Evolutionary conservation across 495 filamentous ascomycete genomes (phyloP).

Genomic region (Aspergillus cavernicola): DNA sequence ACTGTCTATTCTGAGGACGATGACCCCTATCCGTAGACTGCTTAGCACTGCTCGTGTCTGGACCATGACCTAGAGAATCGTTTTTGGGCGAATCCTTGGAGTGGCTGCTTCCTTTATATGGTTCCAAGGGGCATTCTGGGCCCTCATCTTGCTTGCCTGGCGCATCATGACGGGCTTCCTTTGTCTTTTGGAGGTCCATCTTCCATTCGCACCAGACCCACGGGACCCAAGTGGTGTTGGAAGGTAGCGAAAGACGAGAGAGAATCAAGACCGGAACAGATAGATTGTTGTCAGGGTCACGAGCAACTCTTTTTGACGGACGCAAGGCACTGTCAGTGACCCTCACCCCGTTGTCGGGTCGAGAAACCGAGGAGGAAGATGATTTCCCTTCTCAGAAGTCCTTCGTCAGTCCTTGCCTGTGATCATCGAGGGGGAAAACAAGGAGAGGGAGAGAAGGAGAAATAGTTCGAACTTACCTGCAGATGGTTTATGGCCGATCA

Average conservation of each 20-base stretch:
- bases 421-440: slow-evolving; percentile 16
- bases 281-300: slow-evolving; percentile 21
- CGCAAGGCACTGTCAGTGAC: slow-evolving; percentile 21
- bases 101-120: slow-evolving; percentile 33
- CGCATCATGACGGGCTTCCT: slow-evolving; percentile 36
- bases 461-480: slow-evolving; percentile 17
- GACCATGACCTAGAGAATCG: slow-evolving; percentile 27
- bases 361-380: slow-evolving; percentile 10
- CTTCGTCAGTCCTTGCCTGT: slow-evolving; percentile 24
- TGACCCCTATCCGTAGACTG: slow-evolving; percentile 17
- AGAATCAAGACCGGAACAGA: not conserved
- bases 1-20: slow-evolving; percentile 10
- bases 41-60: slow-evolving; percentile 29
- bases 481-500: slow-evolving; percentile 18
- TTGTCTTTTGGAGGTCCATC: slow-evolving; percentile 48
- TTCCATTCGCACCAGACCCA: slow-evolving; percentile 15
- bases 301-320: slow-evolving; percentile 22
- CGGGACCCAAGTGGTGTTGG: not conserved
- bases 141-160: slow-evolving; percentile 38
- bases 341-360: slow-evolving; percentile 10
- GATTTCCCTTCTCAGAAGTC: slow-evolving; percentile 18
- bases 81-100: slow-evolving; percentile 41
- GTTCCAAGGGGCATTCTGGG: slow-evolving; percentile 38
- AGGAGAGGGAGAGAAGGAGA: slow-evolving; percentile 1
- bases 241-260: not conserved